phyloP scores from a whole-genome alignment of 306 rosid genomes.

The Castanea crenata region DNA sequence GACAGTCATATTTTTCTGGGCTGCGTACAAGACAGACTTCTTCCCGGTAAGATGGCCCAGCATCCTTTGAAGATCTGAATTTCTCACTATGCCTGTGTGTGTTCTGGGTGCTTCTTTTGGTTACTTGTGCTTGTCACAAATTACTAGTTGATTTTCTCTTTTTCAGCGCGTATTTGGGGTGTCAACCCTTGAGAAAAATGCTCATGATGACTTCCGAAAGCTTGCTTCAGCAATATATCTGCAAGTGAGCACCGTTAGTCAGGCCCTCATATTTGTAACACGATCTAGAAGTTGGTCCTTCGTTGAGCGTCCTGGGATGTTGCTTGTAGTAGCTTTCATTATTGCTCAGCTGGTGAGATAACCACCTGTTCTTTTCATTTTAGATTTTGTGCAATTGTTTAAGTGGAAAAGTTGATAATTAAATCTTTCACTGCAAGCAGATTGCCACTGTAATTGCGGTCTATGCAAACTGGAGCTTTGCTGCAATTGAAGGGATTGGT shows the following conservation, averaged over 20 bases:
- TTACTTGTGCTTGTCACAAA: neutral
- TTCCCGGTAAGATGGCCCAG: constrained; percentile 68
- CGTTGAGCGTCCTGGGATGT: constrained; percentile 84
- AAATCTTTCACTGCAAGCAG: constrained; percentile 39
- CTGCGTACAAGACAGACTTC: constrained; percentile 86
- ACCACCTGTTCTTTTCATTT: constrained; percentile 4
- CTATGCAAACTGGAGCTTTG: constrained; percentile 91
- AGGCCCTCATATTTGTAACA: constrained; percentile 96
- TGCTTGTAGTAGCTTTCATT: constrained; percentile 70
- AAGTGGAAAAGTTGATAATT: constrained; percentile 11
- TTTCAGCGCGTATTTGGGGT: constrained; percentile 84
- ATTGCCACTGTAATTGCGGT: constrained; percentile 94
- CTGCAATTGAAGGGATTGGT: constrained; percentile 96
- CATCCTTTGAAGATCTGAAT: neutral
- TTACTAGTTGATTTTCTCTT: constrained; percentile 18
- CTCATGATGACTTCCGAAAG: constrained; percentile 78
- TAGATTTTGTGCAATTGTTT: neutral
- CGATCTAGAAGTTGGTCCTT: constrained; percentile 97
- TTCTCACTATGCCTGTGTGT: neutral
- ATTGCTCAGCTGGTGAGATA: constrained; percentile 87
- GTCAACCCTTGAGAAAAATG: constrained; percentile 72
- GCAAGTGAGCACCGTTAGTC: constrained; percentile 98
- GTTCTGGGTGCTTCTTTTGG: constrained; percentile 1
- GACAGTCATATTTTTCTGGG: constrained; percentile 99
- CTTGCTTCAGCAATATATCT: constrained; percentile 95